Conservation (phyloP, 441 rosid species). For the Omphalea diandra region DNA sequence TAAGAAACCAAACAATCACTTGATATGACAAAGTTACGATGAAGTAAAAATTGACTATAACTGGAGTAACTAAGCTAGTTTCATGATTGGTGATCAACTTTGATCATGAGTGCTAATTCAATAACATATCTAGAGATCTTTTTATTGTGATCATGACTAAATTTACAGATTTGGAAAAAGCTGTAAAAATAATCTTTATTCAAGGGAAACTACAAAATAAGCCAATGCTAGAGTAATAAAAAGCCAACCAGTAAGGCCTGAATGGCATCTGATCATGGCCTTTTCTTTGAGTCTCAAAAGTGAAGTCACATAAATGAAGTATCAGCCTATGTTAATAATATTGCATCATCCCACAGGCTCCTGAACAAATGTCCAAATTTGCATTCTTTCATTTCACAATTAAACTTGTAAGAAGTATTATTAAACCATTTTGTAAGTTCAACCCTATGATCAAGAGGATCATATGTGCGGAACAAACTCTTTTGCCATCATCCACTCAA, state of each 20-base stretch:
- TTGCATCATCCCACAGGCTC: no score
- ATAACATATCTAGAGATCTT: constrained; percentile 8
- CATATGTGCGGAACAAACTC: not conserved
- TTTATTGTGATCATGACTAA: not conserved
- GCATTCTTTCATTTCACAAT: constrained; percentile 1
- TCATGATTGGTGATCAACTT: not conserved
- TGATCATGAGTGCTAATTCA: not conserved
- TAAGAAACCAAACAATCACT: constrained; percentile 20
- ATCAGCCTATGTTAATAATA: not conserved
- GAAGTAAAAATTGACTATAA: no score
- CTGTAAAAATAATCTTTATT: not conserved
- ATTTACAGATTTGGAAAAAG: not conserved
- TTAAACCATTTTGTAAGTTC: not conserved
- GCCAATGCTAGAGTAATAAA: not conserved
- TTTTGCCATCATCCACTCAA: not conserved
- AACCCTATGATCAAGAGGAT: not conserved
- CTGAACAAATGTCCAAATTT: no score
- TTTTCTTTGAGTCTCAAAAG: not conserved
- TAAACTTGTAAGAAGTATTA: not conserved
- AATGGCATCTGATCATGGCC: constrained; percentile 2
- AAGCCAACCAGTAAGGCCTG: not conserved
- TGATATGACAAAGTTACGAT: not conserved
- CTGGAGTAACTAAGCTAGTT: constrained; percentile 1
- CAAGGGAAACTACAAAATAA: not conserved
- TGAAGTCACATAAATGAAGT: not conserved